Percentiles rank a stretch among this genome's conserved stretches.
phyloP scores from a whole-genome alignment of 2,329 filamentous ascomycete genomes.

The Xylariaceae sp. region DNA sequence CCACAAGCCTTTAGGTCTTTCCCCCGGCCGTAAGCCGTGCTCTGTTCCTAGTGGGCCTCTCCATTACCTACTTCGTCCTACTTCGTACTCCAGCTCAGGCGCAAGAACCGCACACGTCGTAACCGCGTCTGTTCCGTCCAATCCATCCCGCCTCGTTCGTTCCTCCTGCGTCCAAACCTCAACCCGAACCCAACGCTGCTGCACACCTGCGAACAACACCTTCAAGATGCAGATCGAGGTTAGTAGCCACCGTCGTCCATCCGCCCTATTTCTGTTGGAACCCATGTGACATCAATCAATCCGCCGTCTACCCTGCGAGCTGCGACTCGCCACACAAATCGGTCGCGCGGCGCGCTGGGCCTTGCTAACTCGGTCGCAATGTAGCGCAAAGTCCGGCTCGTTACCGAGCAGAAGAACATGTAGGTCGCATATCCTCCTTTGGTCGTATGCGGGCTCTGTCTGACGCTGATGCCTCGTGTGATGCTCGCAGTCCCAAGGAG shows the following conservation, averaged over 20 bases:
- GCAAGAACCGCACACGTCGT: no score
- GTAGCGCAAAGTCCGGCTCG: conserved; percentile 85
- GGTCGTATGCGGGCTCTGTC: conserved; percentile 3
- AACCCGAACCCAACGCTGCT: background rate
- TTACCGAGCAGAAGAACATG: conserved; percentile 88
- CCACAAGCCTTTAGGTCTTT: no score
- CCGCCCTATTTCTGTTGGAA: background rate
- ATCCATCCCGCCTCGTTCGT: background rate
- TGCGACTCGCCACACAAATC: background rate
- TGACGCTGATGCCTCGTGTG: conserved; percentile 18
- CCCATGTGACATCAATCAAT: background rate
- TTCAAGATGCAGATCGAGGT: conserved; percentile 30
- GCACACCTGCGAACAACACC: background rate
- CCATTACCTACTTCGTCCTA: no score
- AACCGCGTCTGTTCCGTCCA: background rate
- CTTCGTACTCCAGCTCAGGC: no score
- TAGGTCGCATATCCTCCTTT: conserved; percentile 42
- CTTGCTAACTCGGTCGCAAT: conserved; percentile 34
- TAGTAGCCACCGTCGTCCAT: conserved; percentile 8
- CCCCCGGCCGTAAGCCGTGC: no score
- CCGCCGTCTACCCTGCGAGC: background rate
- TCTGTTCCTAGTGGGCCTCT: no score
- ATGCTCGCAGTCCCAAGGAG: conserved; percentile 60
- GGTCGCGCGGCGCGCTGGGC: background rate
- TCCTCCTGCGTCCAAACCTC: no score